Percentiles rank a stretch among this genome's conserved stretches.
Conservation (phyloP, 768 basidiomycete species). For the Exsudoporus frostii region DNA sequence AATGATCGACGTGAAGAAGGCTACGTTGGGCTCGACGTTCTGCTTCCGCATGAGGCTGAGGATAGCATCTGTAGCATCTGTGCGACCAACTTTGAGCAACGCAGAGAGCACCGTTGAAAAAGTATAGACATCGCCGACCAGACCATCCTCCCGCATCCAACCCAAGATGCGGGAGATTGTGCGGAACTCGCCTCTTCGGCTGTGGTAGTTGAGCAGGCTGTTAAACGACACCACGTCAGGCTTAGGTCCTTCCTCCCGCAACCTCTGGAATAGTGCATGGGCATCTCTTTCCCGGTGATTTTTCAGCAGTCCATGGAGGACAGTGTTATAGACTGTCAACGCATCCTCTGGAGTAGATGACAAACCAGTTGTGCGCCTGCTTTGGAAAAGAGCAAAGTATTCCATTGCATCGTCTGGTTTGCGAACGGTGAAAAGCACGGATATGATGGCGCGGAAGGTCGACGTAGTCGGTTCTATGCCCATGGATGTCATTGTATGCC, state of each 20-base stretch:
- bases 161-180: slow-evolving; percentile 56
- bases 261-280: slow-evolving; percentile 38
- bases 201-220: slow-evolving; percentile 69
- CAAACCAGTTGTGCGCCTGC: slow-evolving; percentile 11
- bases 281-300: slow-evolving; percentile 40
- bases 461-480: slow-evolving; percentile 57
- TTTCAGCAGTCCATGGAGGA: slow-evolving; percentile 63
- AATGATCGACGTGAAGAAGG: slow-evolving; percentile 79
- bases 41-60: slow-evolving; percentile 74
- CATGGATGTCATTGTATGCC: slow-evolving; percentile 60
- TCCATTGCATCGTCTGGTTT: slow-evolving; percentile 49
- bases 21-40: slow-evolving; percentile 68
- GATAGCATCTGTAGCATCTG: slow-evolving; percentile 63
- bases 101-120: slow-evolving; percentile 85
- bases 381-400: slow-evolving; percentile 50
- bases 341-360: slow-evolving; percentile 28
- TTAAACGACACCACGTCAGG: slow-evolving; percentile 81
- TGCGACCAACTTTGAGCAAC: slow-evolving; percentile 61
- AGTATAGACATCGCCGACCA: slow-evolving; percentile 78
- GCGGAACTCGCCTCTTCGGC: slow-evolving; percentile 59
- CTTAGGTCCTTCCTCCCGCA: slow-evolving; percentile 51
- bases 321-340: slow-evolving; percentile 67
- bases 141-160: slow-evolving; percentile 47
- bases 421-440: slow-evolving; percentile 52
- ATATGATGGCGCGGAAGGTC: slow-evolving; percentile 68